Base-by-base conservation (phyloP, 805 yeast species). In the Zygotorulaspora sp. region DNA sequence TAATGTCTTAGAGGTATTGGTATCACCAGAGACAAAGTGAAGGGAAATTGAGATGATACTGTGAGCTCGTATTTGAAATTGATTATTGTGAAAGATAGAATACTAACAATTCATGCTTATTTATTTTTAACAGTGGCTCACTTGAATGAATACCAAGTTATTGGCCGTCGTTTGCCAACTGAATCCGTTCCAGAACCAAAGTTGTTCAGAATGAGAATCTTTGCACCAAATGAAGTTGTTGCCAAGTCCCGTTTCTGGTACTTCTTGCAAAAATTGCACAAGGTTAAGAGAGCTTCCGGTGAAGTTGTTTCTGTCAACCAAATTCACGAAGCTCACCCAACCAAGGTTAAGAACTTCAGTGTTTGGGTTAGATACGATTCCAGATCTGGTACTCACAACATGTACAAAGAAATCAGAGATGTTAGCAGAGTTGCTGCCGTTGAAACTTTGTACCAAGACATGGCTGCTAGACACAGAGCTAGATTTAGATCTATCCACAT, bases 161-260 rank as follows among this genome's bases (percentile, higher is more conserved):
- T 92, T 75, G 99, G 99, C 77, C 96, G 99, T 77, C 95, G 92
- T 78, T 86, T 92, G 74, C 98, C 99, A 63, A 88, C 96, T 67
- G 97, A 88, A 75, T 76, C 89, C 65, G 96, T 85, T 68, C 96
- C 97, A 67, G 96, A 89, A 78, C 99, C 98, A 74, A 92, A 90
- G 83, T 86, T 92, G 77, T 92, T 83, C 95, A 87, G 98, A 74
- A 92, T 92, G 97, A 88, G 96, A 81, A 88, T 92, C 76, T 92
- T 92, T 72, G 98, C 98, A 69, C 89, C 96, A 65, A 92, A 92
- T 79, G 84, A 79, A 63, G 97, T 92, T 71, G 94, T 92, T 71
- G 98, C 98, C 70, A 92, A 92, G 83, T 92, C 99, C 66, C 90
- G 99, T 79, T 92, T 87, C 96, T 92, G 99, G 99, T 92, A 92